Evolutionary conservation across 352 stramenopile species (phyloP).

Genomic region (Globisporangium polare): DNA sequence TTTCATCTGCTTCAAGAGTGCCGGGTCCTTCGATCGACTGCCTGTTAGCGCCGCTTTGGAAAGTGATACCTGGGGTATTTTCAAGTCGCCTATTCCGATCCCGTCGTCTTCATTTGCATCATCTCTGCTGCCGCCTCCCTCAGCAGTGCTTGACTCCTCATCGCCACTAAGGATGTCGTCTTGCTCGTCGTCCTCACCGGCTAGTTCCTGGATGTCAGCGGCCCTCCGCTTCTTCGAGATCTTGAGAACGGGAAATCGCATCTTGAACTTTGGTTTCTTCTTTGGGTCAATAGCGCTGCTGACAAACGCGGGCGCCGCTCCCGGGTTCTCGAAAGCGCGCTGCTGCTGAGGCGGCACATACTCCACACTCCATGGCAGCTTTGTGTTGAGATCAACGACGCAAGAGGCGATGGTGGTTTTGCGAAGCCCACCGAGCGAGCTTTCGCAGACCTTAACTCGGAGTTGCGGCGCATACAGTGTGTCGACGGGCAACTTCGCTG

Average conservation of each 20-base stretch:
- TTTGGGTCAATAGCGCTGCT: no score
- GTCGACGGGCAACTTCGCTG: slow-evolving; percentile 53
- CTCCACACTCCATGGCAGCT: slow-evolving; percentile 65
- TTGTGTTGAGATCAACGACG: slow-evolving; percentile 48
- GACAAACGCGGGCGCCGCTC: neutral
- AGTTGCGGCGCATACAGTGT: slow-evolving; percentile 60
- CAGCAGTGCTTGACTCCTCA: neutral
- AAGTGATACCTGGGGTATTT: slow-evolving; percentile 24
- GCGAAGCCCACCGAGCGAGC: slow-evolving; percentile 47
- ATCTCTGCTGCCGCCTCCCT: slow-evolving; percentile 14
- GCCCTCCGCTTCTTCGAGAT: slow-evolving; percentile 7
- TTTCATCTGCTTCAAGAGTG: slow-evolving; percentile 38
- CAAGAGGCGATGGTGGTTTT: slow-evolving; percentile 53
- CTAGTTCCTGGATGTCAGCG: slow-evolving; percentile 6
- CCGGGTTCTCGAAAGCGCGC: slow-evolving; percentile 45
- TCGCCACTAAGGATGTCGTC: slow-evolving; percentile 7
- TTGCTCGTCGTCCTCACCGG: slow-evolving; percentile 1
- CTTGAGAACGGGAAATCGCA: slow-evolving; percentile 2
- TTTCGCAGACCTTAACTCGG: slow-evolving; percentile 54
- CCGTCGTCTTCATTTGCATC: slow-evolving; percentile 36
- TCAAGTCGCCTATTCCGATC: slow-evolving; percentile 53
- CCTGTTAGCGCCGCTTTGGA: slow-evolving; percentile 6
- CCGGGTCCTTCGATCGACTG: slow-evolving; percentile 32
- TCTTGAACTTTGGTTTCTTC: neutral
- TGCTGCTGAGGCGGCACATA: slow-evolving; percentile 34